Evolutionary conservation across 1,284 basidiomycete genomes (phyloP), one percentile per base, ranked within the genome.

Genomic region (Phellinidium pouzarii): DNA sequence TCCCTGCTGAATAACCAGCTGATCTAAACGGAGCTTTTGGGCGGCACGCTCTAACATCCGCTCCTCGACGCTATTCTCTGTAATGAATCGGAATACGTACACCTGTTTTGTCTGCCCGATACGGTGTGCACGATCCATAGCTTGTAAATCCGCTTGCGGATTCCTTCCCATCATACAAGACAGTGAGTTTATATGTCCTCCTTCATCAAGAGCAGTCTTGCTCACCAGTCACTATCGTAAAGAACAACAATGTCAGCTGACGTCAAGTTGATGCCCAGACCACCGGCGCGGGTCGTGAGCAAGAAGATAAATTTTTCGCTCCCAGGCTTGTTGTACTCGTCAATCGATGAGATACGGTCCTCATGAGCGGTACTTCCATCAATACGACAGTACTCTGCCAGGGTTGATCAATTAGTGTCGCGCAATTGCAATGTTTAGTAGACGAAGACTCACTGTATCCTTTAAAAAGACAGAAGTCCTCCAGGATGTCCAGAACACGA

Each of bases 21-120:
- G 95, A 67, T 99, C 95, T 9, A 99, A 74, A 56, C 94, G 81
- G 54, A 99, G 73, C 71, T 97, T 99, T 73, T 99, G 96, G 1
- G 94, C 95, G 1, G 95, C 95, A 20, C 94, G 78, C 70, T 99
- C 95, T 17, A 99, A 71, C 78, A 99, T 96, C 34, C 95, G 84
- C 71, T 99, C 96, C 69, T 99, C 96, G 25, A 99, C 94, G 46
- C 93, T 94, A 48, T 88, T 76, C 65, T 72, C 94, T 0, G 96
- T 98, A 62, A 99, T 91, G 68, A 99, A 98, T 23, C 95, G 78
- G 77, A 94, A 99, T 1, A 99, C 96, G 64, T 95, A 96, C 17
- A 98, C 95, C 69, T 99, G 95, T 71, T 98, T 98, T 47, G 91
- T 98, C 71, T 98, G 96, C 2, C 95, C 95, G 58, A 99, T 98